Percentiles rank a stretch among this genome's conserved stretches.
Evolutionary conservation across 225 moss, liverwort and hornwort species (phyloP).

Genomic region (Thuidium tamariscinum): DNA sequence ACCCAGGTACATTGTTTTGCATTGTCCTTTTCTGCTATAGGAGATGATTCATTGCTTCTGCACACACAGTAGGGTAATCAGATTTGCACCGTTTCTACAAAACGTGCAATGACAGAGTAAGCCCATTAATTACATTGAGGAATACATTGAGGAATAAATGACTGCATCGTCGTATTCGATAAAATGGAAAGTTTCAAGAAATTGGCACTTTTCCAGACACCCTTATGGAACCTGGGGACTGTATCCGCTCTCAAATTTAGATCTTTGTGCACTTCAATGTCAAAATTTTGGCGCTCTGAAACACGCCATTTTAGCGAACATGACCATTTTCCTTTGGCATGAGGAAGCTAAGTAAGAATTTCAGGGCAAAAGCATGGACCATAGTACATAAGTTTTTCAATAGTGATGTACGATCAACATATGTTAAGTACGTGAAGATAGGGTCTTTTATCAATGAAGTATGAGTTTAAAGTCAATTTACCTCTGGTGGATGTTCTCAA

Average conservation of each 20-base stretch:
- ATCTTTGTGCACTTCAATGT: background rate
- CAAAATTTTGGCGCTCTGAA: background rate
- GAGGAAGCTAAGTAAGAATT: background rate
- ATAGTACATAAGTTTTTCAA: background rate
- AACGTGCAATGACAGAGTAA: background rate
- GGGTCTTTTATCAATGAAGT: background rate
- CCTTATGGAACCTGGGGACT: background rate
- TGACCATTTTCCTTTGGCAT: background rate
- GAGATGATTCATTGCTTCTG: background rate
- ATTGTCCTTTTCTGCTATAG: background rate
- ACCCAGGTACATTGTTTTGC: conserved; percentile 38
- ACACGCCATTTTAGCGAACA: too few relatives aligned
- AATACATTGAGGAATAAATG: background rate
- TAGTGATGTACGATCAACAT: background rate
- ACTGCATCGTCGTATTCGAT: background rate
- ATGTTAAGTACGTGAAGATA: background rate
- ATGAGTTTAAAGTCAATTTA: background rate
- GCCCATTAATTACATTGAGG: background rate
- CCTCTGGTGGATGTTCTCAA: background rate
- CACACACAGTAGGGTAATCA: background rate
- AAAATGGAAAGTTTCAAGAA: background rate
- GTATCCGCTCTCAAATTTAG: background rate
- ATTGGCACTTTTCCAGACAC: background rate
- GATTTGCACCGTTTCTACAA: background rate
- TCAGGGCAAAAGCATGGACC: background rate